These are phyloP conservation scores for Colletotrichum spaethianum DNA, from an alignment of 2,329 filamentous ascomycete species.

Conservation along the genomic window DNA sequence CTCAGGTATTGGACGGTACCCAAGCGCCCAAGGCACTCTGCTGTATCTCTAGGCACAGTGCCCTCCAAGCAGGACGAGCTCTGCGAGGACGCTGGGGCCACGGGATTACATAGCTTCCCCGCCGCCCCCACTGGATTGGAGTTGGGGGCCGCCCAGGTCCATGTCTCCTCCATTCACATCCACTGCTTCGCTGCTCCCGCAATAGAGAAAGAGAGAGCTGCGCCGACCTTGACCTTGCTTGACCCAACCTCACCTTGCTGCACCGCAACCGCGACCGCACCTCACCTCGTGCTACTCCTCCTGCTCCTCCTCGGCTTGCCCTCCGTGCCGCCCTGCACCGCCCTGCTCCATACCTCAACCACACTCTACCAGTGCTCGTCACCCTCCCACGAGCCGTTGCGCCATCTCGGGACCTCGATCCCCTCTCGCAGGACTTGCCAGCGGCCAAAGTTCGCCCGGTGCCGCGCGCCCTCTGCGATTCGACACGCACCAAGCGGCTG, in stretches of 20 bases:
- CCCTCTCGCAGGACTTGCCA: background rate
- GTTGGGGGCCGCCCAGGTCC: constrained; percentile 16
- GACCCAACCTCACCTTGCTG: constrained; percentile 8
- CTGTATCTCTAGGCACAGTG: background rate
- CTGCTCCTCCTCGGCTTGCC: background rate
- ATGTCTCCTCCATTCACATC: constrained; percentile 14
- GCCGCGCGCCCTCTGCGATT: background rate
- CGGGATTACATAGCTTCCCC: constrained; percentile 39
- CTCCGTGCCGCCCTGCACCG: background rate
- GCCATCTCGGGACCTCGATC: background rate
- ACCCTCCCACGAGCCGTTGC: background rate
- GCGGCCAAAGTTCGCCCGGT: background rate
- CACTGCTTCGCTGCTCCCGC: background rate
- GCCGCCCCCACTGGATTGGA: constrained; percentile 34
- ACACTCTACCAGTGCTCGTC: background rate
- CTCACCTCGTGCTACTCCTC: background rate
- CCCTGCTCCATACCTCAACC: background rate
- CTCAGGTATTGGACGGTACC: background rate
- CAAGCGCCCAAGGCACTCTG: background rate
- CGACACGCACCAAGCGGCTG: background rate
- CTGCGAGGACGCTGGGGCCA: constrained; percentile 22
- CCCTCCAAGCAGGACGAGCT: background rate
- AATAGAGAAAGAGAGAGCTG: background rate
- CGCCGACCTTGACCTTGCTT: constrained; percentile 16
- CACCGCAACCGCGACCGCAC: background rate